These are phyloP conservation scores for Phlebiopsis gigantea DNA, from an alignment of 768 basidiomycete genomes.

Conservation along the genomic window DNA sequence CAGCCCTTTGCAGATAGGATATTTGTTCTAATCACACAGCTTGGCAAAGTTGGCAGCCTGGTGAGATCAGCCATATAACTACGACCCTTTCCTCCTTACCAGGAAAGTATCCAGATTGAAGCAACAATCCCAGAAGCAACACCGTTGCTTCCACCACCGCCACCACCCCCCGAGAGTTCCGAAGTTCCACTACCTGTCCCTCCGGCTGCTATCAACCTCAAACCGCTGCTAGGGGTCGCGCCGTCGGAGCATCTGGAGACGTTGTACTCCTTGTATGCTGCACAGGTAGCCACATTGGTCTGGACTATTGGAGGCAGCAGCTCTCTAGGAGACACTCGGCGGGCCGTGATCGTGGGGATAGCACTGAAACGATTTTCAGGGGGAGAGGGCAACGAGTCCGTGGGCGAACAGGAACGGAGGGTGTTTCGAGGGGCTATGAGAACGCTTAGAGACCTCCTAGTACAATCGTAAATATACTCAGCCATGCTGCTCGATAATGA, in stretches of 20 bases:
- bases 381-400: conserved; percentile 12
- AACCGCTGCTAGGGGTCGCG: conserved; percentile 71
- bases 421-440: conserved; percentile 41
- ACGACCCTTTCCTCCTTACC: conserved; percentile 5
- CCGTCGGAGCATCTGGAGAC: conserved; percentile 64
- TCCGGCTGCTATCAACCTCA: conserved; percentile 71
- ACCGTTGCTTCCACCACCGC: conserved; percentile 39
- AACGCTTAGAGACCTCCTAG: conserved; percentile 31
- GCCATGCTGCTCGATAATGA: neutral
- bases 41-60: conserved; percentile 86
- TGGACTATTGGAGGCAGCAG: conserved; percentile 54
- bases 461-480: neutral
- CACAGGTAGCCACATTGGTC: conserved; percentile 83
- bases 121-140: conserved; percentile 64
- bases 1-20: conserved; percentile 78
- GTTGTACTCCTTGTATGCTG: conserved; percentile 73
- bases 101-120: conserved; percentile 56
- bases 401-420: conserved; percentile 29
- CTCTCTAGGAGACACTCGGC: conserved; percentile 37
- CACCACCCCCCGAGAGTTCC: conserved; percentile 28
- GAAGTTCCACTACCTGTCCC: conserved; percentile 44
- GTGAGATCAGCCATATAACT: conserved; percentile 35
- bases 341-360: conserved; percentile 70
- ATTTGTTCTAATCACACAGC: conserved; percentile 84
- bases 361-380: conserved; percentile 45